Percentiles rank a stretch among this genome's conserved stretches.
Evolutionary conservation across 495 filamentous ascomycete genomes (phyloP).

Genomic region (Penicillium cosmopolitanum): DNA sequence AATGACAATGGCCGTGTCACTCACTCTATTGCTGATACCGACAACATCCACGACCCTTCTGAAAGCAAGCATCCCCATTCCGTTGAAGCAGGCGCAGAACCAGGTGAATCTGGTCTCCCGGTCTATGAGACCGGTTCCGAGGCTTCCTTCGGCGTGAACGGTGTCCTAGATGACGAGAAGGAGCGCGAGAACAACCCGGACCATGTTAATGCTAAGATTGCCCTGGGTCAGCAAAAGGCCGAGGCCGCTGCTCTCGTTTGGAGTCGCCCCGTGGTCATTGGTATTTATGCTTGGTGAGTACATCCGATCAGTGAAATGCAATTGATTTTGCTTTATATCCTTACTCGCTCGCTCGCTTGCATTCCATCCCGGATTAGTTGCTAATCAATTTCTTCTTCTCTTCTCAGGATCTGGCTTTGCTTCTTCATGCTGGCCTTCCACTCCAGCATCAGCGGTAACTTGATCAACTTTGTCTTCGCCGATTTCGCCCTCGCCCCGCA

Average conservation of each 20-base stretch:
- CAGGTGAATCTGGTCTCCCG: background rate
- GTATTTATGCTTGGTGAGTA: slow-evolving; percentile 46
- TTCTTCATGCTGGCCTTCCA: slow-evolving; percentile 49
- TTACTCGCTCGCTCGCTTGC: background rate
- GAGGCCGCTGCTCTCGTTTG: slow-evolving; percentile 50
- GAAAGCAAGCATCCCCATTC: slow-evolving; percentile 8
- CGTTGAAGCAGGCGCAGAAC: background rate
- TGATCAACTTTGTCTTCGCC: slow-evolving; percentile 44
- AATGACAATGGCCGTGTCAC: slow-evolving; percentile 9
- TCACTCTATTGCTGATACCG: background rate
- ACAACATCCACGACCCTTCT: background rate
- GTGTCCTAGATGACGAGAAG: slow-evolving; percentile 31
- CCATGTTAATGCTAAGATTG: slow-evolving; percentile 31
- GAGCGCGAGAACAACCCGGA: slow-evolving; percentile 26
- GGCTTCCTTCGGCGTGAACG: slow-evolving; percentile 12
- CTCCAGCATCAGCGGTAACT: slow-evolving; percentile 36
- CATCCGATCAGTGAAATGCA: background rate
- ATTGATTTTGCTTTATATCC: slow-evolving; percentile 18
- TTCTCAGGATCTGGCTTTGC: slow-evolving; percentile 45
- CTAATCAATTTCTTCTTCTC: background rate
- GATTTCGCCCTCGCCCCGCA: slow-evolving; percentile 41
- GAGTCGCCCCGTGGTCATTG: slow-evolving; percentile 35
- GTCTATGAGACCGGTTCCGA: background rate
- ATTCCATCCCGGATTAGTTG: background rate
- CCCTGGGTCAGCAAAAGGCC: slow-evolving; percentile 43